Conservation (phyloP, 305 asterid genomes). For the Plantago coronopus region DNA sequence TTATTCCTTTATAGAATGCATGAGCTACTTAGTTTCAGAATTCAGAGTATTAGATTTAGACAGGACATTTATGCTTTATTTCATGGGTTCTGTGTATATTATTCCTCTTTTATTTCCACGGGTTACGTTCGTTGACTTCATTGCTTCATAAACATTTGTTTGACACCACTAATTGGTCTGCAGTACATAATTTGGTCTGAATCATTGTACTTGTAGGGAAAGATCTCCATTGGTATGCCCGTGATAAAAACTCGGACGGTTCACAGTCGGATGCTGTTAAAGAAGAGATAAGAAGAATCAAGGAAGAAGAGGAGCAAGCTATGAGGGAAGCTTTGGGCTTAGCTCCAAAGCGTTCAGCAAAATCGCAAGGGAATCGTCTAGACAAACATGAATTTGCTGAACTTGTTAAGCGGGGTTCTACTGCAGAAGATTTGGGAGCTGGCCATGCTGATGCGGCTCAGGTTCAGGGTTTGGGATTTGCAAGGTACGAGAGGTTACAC, state of each 20-base stretch:
- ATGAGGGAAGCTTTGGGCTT: constrained; percentile 97
- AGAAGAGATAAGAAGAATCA: constrained; percentile 83
- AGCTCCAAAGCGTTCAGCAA: constrained; percentile 80
- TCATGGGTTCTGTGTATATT: too few relatives aligned
- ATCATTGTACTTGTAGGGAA: constrained; percentile 51
- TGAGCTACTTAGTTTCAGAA: too few relatives aligned
- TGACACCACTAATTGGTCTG: constrained; percentile 6
- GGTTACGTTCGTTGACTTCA: not conserved
- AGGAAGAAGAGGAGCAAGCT: constrained; percentile 98
- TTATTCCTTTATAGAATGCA: too few relatives aligned
- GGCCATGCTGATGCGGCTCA: constrained; percentile 98
- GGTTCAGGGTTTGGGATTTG: constrained; percentile 87
- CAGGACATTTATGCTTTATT: too few relatives aligned
- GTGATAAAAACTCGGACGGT: constrained; percentile 58
- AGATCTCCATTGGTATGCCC: constrained; percentile 87
- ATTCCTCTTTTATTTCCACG: not conserved
- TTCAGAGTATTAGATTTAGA: too few relatives aligned
- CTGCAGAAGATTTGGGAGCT: constrained; percentile 98
- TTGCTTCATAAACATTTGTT: not conserved
- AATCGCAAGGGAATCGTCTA: constrained; percentile 64
- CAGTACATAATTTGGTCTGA: constrained; percentile 3
- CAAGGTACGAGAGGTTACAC: constrained; percentile 43
- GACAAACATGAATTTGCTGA: constrained; percentile 94
- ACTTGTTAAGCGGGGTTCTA: constrained; percentile 87
- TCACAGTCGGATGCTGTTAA: constrained; percentile 55